A percentile compares a stretch with the other conserved stretches of the same genome.
phyloP scores from a whole-genome alignment of 495 filamentous ascomycete species.

The Podospora conica region DNA sequence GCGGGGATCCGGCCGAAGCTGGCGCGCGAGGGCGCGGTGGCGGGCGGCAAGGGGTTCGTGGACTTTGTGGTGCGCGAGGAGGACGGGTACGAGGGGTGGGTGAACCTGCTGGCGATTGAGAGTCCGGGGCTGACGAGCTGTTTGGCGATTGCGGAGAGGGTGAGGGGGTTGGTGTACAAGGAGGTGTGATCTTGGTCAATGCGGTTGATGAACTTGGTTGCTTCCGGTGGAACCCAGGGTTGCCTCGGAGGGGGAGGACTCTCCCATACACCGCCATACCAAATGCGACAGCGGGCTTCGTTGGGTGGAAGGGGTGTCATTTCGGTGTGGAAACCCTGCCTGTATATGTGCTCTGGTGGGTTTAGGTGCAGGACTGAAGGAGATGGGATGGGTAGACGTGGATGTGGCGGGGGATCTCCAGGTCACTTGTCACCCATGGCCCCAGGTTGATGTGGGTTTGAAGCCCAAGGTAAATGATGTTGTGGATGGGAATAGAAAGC shows the following conservation, averaged over 20 bases:
- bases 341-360: too few species aligned
- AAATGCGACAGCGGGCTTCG: too few species aligned
- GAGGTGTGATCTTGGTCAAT: neutral
- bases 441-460: neutral
- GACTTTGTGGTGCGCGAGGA: conserved; percentile 84
- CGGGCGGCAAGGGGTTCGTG: conserved; percentile 58
- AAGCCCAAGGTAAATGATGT: neutral
- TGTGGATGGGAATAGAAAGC: neutral
- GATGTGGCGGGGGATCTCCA: too few species aligned
- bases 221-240: too few species aligned
- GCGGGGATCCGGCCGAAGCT: conserved; percentile 89
- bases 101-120: conserved; percentile 91
- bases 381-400: too few species aligned
- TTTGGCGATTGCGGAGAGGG: conserved; percentile 83
- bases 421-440: too few species aligned
- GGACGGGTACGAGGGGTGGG: conserved; percentile 76
- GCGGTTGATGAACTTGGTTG: too few species aligned
- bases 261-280: too few species aligned
- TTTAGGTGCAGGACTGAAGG: too few species aligned
- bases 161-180: conserved; percentile 65
- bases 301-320: too few species aligned
- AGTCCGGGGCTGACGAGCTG: conserved; percentile 88
- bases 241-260: too few species aligned
- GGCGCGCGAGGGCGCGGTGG: conserved; percentile 49
- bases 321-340: too few species aligned